A percentile compares a stretch with the other conserved stretches of the same genome.
These are phyloP conservation scores for Tagetes patula DNA, from an alignment of 129 eudicot species.

Conservation along the genomic window DNA sequence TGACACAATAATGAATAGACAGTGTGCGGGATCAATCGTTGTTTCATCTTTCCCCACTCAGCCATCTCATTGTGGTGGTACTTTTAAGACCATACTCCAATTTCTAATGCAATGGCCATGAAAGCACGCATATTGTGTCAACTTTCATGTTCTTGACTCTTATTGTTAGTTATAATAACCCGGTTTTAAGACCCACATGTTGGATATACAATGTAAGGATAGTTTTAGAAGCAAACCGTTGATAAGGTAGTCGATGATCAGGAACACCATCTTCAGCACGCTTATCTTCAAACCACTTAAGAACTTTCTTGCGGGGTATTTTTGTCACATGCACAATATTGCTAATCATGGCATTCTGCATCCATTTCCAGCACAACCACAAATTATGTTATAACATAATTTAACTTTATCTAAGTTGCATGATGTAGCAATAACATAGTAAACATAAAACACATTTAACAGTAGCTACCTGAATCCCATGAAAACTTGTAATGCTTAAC, in stretches of 20 bases:
- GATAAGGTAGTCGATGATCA: constrained; percentile 62
- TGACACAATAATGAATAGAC: no score
- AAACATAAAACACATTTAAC: constrained; percentile 3
- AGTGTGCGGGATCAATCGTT: no score
- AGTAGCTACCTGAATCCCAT: neutral
- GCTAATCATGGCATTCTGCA: constrained; percentile 92
- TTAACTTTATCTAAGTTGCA: constrained; percentile 3
- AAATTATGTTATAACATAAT: neutral
- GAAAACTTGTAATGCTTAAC: neutral
- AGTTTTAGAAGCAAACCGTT: constrained; percentile 43
- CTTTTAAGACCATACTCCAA: no score
- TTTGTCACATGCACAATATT: constrained; percentile 87
- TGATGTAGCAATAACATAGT: neutral
- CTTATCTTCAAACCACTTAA: constrained; percentile 96
- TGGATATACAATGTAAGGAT: constrained; percentile 27
- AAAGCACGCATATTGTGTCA: constrained; percentile 13
- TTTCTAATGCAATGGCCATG: constrained; percentile 11
- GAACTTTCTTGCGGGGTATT: constrained; percentile 73
- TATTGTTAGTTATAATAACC: neutral
- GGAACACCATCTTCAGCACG: constrained; percentile 86
- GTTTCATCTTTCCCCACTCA: no score
- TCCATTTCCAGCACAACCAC: neutral
- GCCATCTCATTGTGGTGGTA: no score
- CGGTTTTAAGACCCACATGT: neutral
- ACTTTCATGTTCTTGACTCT: constrained; percentile 1